Conservation (phyloP, 2,329 filamentous ascomycete species). For the Aspergillus sp. region DNA sequence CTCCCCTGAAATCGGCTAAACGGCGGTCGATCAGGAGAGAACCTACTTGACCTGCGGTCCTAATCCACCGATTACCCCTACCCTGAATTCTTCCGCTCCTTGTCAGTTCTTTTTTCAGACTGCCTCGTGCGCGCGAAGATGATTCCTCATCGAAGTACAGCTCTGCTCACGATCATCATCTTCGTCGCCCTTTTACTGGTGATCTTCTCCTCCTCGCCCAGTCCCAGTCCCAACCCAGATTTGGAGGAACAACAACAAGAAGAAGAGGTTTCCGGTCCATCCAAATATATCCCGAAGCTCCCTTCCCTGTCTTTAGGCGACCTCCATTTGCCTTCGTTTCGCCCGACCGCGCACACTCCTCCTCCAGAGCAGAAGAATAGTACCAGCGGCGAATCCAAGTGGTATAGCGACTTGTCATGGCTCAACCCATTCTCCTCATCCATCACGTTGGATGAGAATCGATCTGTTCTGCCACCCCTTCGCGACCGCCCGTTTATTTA, state of each 20-base stretch:
- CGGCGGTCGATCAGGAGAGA: not conserved
- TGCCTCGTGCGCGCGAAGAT: conserved; percentile 18
- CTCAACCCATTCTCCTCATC: conserved; percentile 81
- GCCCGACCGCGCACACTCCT: conserved; percentile 64
- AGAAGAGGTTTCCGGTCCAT: conserved; percentile 17
- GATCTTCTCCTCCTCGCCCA: conserved; percentile 40
- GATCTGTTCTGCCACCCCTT: conserved; percentile 76
- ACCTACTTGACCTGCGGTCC: not conserved
- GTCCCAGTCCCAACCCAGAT: conserved; percentile 15
- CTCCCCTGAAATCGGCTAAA: not conserved
- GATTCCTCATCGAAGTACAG: conserved; percentile 37
- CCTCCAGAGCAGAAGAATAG: conserved; percentile 71
- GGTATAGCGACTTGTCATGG: conserved; percentile 90
- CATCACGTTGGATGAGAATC: conserved; percentile 73
- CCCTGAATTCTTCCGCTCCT: not conserved
- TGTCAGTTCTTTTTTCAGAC: not conserved
- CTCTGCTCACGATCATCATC: conserved; percentile 38
- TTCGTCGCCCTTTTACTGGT: conserved; percentile 40
- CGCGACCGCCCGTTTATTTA: conserved; percentile 69
- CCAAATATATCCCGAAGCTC: conserved; percentile 33
- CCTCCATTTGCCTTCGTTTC: conserved; percentile 59
- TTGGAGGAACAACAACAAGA: conserved; percentile 14
- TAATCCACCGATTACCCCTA: not conserved
- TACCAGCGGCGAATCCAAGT: conserved; percentile 70
- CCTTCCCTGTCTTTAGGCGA: conserved; percentile 47